Percentiles rank a stretch among this genome's conserved stretches.
Conservation (phyloP, 2,329 filamentous ascomycete genomes). For the Penicillium crustosum region DNA sequence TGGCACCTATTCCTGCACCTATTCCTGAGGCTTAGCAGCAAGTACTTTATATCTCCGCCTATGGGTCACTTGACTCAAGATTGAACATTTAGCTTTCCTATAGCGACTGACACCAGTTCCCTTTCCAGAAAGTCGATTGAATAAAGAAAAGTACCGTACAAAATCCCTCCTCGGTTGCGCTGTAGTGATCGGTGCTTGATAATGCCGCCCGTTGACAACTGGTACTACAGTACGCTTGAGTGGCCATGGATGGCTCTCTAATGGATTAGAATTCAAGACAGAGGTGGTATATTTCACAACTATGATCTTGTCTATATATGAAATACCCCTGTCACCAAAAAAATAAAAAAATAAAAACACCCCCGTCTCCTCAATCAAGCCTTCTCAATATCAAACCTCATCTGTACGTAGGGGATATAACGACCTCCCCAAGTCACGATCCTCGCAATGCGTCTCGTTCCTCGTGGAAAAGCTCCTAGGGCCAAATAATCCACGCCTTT, state of each 20-base stretch:
- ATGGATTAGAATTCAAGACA: neutral
- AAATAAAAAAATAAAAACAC: neutral
- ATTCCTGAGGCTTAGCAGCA: too few species aligned
- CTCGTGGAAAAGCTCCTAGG: neutral
- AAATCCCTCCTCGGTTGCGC: too few species aligned
- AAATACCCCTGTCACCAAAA: neutral
- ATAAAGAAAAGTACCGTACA: too few species aligned
- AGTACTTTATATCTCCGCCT: too few species aligned
- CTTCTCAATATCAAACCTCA: neutral
- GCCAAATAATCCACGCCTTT: neutral
- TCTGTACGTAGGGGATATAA: neutral
- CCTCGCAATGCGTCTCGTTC: neutral
- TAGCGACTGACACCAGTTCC: too few species aligned
- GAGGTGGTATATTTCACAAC: neutral
- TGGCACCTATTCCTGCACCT: too few species aligned
- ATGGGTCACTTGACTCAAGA: too few species aligned
- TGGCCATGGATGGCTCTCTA: neutral
- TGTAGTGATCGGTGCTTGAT: too few species aligned
- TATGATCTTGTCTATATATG: neutral
- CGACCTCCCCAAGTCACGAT: neutral
- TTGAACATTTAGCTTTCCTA: too few species aligned
- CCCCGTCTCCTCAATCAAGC: neutral
- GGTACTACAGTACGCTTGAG: neutral
- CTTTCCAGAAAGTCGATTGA: too few species aligned
- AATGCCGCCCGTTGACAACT: too few species aligned